phyloP scores from a whole-genome alignment of 257 asterid species.

The Przewalskia tangutica region DNA sequence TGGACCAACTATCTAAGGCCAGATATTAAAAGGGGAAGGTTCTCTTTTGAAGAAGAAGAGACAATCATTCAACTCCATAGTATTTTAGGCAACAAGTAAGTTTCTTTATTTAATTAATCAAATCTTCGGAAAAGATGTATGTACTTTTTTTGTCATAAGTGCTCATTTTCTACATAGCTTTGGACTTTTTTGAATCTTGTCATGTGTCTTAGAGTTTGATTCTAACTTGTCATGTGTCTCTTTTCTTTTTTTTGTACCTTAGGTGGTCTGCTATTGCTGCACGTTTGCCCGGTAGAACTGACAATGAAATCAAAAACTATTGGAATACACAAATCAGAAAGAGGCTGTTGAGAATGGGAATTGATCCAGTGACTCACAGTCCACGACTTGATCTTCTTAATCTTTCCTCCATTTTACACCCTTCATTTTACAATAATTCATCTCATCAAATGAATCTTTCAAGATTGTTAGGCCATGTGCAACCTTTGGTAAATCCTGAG shows the following conservation, averaged over 20 bases:
- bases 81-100: constrained; percentile 79
- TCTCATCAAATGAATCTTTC: constrained; percentile 37
- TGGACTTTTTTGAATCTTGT: not conserved
- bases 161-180: not conserved
- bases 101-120: not conserved
- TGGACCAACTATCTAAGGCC: constrained; percentile 93
- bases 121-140: not conserved
- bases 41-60: constrained; percentile 75
- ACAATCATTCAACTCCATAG: constrained; percentile 71
- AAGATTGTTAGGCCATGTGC: constrained; percentile 36
- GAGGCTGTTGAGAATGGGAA: constrained; percentile 73
- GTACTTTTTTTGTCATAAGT: not conserved
- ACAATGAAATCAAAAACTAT: constrained; percentile 72
- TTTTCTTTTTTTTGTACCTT: not conserved
- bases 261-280: constrained; percentile 91
- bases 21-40: constrained; percentile 65
- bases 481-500: constrained; percentile 43
- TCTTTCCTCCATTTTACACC: constrained; percentile 39
- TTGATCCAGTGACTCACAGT: constrained; percentile 72
- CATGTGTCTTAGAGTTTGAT: not conserved
- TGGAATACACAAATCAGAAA: constrained; percentile 81
- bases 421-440: constrained; percentile 17
- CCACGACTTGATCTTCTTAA: constrained; percentile 80
- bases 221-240: not conserved
- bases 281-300: constrained; percentile 75